These are phyloP conservation scores for Leccinum subspadiceum DNA, from an alignment of 1,284 basidiomycete species.

Conservation along the genomic window DNA sequence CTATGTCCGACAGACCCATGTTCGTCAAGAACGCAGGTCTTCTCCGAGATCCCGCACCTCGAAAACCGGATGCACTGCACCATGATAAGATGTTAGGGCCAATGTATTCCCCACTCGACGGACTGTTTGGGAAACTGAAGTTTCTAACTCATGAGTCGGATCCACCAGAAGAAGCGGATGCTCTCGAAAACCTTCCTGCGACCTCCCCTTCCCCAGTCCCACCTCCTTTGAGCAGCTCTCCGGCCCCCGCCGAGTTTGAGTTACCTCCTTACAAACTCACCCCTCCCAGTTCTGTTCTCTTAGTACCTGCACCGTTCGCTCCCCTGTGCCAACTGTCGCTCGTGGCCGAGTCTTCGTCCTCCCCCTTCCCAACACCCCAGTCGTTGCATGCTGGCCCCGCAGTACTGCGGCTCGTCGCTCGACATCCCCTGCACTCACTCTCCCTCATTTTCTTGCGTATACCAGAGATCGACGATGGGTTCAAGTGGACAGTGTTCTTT, in stretches of 20 bases:
- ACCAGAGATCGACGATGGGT: constrained; percentile 76
- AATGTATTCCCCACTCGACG: not conserved
- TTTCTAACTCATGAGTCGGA: constrained; percentile 19
- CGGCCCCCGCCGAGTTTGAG: constrained; percentile 9
- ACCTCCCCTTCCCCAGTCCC: constrained; percentile 6
- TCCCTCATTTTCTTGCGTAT: constrained; percentile 65
- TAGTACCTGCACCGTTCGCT: not conserved
- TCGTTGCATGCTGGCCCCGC: constrained; percentile 59
- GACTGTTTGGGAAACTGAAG: constrained; percentile 23
- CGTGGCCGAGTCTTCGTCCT: constrained; percentile 48
- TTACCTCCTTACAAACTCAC: not conserved
- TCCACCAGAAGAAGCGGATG: constrained; percentile 13
- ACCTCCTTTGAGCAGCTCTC: constrained; percentile 34
- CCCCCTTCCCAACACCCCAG: constrained; percentile 70
- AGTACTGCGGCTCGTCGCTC: constrained; percentile 67
- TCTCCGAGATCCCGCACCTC: constrained; percentile 16
- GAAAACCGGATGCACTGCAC: not conserved
- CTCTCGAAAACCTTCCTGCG: not conserved
- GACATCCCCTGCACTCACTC: constrained; percentile 59
- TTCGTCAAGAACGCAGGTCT: constrained; percentile 24
- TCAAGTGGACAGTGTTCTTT: constrained; percentile 63
- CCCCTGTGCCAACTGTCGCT: constrained; percentile 19
- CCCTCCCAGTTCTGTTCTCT: not conserved
- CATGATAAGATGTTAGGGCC: not conserved
- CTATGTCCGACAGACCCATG: constrained; percentile 7